A percentile compares a stretch with the other conserved stretches of the same genome.
phyloP scores from a whole-genome alignment of 176 grass and related monocot genomes.

The Carex cristatella region DNA sequence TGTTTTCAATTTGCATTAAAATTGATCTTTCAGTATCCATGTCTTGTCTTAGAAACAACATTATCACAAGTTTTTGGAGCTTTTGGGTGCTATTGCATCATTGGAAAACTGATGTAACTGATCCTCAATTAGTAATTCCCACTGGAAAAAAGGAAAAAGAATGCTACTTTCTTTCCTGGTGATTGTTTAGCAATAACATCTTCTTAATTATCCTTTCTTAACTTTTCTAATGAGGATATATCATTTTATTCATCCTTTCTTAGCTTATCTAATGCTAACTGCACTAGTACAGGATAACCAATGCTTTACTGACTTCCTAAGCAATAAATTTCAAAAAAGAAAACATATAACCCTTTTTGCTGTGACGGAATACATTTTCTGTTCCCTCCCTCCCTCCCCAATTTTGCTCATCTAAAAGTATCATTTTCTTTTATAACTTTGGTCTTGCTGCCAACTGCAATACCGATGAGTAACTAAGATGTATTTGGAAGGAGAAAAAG shows the following conservation, averaged over 20 bases:
- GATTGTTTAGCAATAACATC: not conserved
- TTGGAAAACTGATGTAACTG: not conserved
- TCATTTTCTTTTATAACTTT: not conserved
- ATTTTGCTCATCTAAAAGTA: not conserved
- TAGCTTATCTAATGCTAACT: not conserved
- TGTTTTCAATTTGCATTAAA: not conserved
- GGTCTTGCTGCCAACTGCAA: not conserved
- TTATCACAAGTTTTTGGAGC: not conserved
- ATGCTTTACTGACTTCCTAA: not conserved
- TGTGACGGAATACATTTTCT: not conserved
- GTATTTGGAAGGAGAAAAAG: not conserved
- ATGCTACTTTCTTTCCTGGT: slow-evolving; percentile 9
- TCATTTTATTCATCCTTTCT: not conserved
- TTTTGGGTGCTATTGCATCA: not conserved
- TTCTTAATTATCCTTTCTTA: not conserved
- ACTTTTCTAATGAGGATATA: not conserved
- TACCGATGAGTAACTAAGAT: not conserved
- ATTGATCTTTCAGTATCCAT: not conserved
- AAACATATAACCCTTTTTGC: not conserved
- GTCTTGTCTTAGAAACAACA: not conserved
- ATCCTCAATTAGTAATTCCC: not conserved
- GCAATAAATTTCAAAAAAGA: not conserved
- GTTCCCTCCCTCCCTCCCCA: not conserved
- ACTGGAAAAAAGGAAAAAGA: not conserved
- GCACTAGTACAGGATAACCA: not conserved